Evolutionary conservation across 345 rosid genomes (phyloP).

Genomic region (Arabidopsis arenosa): DNA sequence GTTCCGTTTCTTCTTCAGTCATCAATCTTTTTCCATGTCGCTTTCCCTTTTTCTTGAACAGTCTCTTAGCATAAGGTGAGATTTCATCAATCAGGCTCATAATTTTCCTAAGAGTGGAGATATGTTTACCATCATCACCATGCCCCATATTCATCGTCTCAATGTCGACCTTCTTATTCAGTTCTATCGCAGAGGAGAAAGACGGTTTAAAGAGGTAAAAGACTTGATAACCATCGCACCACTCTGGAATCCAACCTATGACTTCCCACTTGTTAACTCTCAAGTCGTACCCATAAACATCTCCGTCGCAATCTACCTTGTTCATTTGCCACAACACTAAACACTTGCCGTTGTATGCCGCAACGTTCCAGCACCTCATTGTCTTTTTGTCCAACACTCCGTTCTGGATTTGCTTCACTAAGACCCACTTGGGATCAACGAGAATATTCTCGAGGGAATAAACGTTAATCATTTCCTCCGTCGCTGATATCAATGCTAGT

Average conservation of each 20-base stretch:
- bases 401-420: background rate
- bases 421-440: background rate
- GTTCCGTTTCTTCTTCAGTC: background rate
- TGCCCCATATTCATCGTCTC: too few relatives aligned
- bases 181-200: background rate
- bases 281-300: background rate
- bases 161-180: background rate
- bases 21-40: slow-evolving; percentile 7
- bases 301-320: background rate
- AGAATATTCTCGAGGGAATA: background rate
- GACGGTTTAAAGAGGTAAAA: background rate
- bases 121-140: too few relatives aligned
- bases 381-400: too few relatives aligned
- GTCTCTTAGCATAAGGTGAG: too few relatives aligned
- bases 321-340: background rate
- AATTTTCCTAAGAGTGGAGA: background rate
- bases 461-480: background rate
- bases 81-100: background rate
- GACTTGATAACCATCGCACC: background rate
- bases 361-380: background rate
- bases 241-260: background rate
- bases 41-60: background rate
- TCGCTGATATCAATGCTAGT: background rate
- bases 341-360: background rate
- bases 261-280: background rate